Evolutionary conservation across 352 stramenopile genomes (phyloP).

Genomic region (Phytophthora podocarpi): DNA sequence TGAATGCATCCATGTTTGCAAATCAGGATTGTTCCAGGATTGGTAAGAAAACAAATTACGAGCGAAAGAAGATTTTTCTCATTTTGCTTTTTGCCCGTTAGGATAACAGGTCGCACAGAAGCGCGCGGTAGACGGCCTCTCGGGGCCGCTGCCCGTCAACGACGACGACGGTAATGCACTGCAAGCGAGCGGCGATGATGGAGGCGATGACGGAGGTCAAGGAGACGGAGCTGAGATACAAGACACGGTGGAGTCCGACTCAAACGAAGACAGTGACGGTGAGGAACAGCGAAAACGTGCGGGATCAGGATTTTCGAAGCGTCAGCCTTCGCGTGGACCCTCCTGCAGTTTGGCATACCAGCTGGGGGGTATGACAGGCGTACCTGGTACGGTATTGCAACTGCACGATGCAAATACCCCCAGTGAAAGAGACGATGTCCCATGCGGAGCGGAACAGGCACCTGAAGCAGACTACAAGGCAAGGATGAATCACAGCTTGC

Average conservation of each 20-base stretch:
- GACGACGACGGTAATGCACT: not conserved
- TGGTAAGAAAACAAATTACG: not conserved
- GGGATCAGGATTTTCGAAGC: too few relatives aligned
- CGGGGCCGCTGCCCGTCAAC: too few relatives aligned
- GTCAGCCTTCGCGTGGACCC: not conserved
- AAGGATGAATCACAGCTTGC: not conserved
- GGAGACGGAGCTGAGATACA: too few relatives aligned
- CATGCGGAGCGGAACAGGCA: not conserved
- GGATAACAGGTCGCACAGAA: not conserved
- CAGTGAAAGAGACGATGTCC: conserved; percentile 12
- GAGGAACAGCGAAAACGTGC: too few relatives aligned
- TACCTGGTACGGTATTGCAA: not conserved
- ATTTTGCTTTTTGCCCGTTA: not conserved
- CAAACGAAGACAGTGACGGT: too few relatives aligned
- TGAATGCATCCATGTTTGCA: not conserved
- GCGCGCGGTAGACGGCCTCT: not conserved
- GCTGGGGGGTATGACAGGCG: not conserved
- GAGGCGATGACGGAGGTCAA: not conserved
- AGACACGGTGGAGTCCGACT: too few relatives aligned
- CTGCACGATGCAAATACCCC: not conserved
- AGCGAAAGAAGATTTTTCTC: not conserved
- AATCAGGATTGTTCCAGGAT: not conserved
- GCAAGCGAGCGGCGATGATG: not conserved
- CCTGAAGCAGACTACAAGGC: not conserved
- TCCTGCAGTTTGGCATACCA: not conserved